Base-by-base conservation (phyloP, 805 yeast species). In the Torulaspora indica region DNA sequence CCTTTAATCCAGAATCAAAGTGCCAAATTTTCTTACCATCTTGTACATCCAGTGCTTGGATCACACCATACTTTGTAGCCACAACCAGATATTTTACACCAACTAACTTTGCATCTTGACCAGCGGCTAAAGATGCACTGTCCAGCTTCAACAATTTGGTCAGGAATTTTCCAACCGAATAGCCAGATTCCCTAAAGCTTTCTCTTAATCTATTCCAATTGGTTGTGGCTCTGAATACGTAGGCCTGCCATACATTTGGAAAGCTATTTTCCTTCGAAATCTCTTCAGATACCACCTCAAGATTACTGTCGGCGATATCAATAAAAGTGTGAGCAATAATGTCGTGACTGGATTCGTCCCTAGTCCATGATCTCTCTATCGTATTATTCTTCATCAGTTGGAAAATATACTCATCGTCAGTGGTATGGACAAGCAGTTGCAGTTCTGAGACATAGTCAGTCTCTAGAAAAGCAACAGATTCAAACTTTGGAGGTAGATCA, bases 1-100 rank as follows among this genome's bases (percentile, higher is more conserved):
- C 57, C 7, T 36, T 35, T 20, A 54, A 42, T 5, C 47, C 50
- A n/a, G 64, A 49, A 20, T 57, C 50, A 20, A 63, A 49, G 4
- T 44, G 53, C 83, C 82, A 79, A 5, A 61, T 51, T 17, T 42
- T 28, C 12, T 60, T 52, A 14, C 77, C 76, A 40, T 70, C 61
- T 5, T 60, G 52, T 1, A 75, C 57, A 46, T 73, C 68, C 13
- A 77, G 56, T 1, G 76, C 78, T 8, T 71, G 59, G 1, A 81
- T 39, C 36, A 65, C 67, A 4, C 75, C 74, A 35, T 57, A 57
- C 9, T 57, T 53, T 0, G 78, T 70, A 2, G 73, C 66, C 0
- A 69, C 67, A 2, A 77, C 57, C 22, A 78, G 47, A 4, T 59
- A 56, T 45, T 77, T 77, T 6, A 62, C 55, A 27, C 73, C 69